Conservation (phyloP, 805 yeast genomes). For the Pichia sporocuriosa region DNA sequence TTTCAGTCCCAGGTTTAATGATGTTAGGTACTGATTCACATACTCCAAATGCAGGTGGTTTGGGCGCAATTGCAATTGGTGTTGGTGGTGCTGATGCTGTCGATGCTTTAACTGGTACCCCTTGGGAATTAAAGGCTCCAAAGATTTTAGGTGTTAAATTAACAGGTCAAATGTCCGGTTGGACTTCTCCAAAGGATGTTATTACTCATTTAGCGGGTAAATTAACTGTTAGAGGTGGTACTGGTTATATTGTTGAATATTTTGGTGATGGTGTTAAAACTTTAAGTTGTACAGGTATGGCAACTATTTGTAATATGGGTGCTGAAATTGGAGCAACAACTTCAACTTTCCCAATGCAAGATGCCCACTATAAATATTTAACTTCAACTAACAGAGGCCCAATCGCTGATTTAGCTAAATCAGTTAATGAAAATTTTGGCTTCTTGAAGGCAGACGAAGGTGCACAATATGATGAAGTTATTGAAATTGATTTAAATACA, state of each 20-base stretch:
- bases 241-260: conserved; percentile 94
- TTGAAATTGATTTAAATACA: conserved; percentile 82
- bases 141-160: conserved; percentile 91
- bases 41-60: conserved; percentile 98
- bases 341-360: conserved; percentile 94
- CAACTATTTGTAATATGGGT: conserved; percentile 99
- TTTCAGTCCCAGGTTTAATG: conserved; percentile 95
- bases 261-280: conserved; percentile 92
- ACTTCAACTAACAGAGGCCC: conserved; percentile 79
- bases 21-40: conserved; percentile 96
- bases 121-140: conserved; percentile 99
- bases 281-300: conserved; percentile 97
- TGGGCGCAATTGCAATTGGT: conserved; percentile 96
- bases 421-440: conserved; percentile 54
- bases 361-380: conserved; percentile 81
- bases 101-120: conserved; percentile 87
- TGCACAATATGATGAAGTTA: conserved; percentile 86
- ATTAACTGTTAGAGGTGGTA: conserved; percentile 96
- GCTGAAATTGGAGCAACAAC: conserved; percentile 99
- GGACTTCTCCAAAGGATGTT: conserved; percentile 97
- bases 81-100: conserved; percentile 99
- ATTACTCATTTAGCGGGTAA: conserved; percentile 90
- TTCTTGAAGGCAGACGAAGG: conserved; percentile 84
- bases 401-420: conserved; percentile 73
- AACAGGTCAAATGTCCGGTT: conserved; percentile 85